Conservation (phyloP, 2,329 filamentous ascomycete species). For the Fusarium hostae region DNA sequence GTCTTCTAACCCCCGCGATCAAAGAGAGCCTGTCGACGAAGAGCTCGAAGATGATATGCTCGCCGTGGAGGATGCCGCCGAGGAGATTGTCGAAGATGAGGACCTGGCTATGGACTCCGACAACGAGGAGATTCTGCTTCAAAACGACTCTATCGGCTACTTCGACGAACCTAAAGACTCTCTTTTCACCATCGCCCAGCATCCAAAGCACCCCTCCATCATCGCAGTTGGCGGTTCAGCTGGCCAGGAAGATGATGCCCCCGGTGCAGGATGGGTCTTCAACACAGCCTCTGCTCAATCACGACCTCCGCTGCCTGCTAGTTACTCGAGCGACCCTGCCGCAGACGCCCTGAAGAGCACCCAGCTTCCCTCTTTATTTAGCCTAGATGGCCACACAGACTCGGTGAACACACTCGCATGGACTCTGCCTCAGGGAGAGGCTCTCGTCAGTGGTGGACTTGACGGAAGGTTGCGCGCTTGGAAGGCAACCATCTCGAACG, state of each 20-base stretch:
- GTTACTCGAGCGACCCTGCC: constrained; percentile 74
- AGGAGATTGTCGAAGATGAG: constrained; percentile 76
- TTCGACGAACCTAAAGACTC: constrained; percentile 92
- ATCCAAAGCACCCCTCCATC: constrained; percentile 80
- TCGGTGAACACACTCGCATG: constrained; percentile 89
- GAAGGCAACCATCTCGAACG: constrained; percentile 60
- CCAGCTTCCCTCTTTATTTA: constrained; percentile 73
- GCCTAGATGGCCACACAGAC: constrained; percentile 90
- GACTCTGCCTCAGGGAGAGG: constrained; percentile 84
- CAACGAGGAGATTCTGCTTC: constrained; percentile 79
- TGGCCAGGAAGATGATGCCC: constrained; percentile 66
- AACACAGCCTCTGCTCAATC: constrained; percentile 74
- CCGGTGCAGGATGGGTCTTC: constrained; percentile 87
- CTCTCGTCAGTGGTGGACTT: constrained; percentile 85
- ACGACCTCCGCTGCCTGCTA: constrained; percentile 78
- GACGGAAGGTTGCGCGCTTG: constrained; percentile 85
- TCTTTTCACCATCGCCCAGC: constrained; percentile 94
- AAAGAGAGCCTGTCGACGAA: constrained; percentile 41
- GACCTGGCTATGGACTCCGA: constrained; percentile 86
- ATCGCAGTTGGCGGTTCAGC: constrained; percentile 86
- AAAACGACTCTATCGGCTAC: constrained; percentile 93
- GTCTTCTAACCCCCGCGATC: constrained; percentile 43
- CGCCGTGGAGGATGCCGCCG: constrained; percentile 73
- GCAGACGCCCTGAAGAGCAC: constrained; percentile 61
- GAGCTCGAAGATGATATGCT: constrained; percentile 54